Evolutionary conservation across 805 yeast species (phyloP).

Genomic region (Nakazawaea wickerhamii): DNA sequence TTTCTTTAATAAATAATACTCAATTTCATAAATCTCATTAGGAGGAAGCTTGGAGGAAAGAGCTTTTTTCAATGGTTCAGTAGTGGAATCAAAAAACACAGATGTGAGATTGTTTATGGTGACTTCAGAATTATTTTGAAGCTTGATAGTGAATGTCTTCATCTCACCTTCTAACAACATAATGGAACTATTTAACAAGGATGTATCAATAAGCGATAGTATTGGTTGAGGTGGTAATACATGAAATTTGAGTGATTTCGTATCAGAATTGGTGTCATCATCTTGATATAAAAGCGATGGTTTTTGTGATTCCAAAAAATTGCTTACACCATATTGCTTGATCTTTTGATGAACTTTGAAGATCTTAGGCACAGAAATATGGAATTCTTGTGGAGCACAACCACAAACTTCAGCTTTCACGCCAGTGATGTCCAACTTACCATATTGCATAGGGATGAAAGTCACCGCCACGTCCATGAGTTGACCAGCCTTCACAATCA

Average conservation of each 20-base stretch:
- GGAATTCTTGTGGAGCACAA: slow-evolving; percentile 42
- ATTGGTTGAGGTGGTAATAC: slow-evolving; percentile 55
- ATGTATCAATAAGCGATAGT: slow-evolving; percentile 44
- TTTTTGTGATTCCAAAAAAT: background rate
- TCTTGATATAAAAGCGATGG: slow-evolving; percentile 1
- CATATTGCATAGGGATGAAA: slow-evolving; percentile 44
- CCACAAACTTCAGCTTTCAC: slow-evolving; percentile 45
- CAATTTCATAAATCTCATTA: slow-evolving; percentile 69
- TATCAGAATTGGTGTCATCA: slow-evolving; percentile 17
- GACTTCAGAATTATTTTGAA: slow-evolving; percentile 56
- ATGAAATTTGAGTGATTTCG: slow-evolving; percentile 24
- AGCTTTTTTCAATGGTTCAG: slow-evolving; percentile 55
- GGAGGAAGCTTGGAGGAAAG: slow-evolving; percentile 44
- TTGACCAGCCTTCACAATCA: slow-evolving; percentile 33
- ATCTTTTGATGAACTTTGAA: slow-evolving; percentile 21
- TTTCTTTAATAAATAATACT: slow-evolving; percentile 55
- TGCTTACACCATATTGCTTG: slow-evolving; percentile 19
- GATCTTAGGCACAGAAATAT: slow-evolving; percentile 30
- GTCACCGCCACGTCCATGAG: slow-evolving; percentile 34
- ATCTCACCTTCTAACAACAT: slow-evolving; percentile 80
- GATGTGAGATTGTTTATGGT: slow-evolving; percentile 53
- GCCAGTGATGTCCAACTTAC: slow-evolving; percentile 45
- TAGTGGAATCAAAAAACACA: slow-evolving; percentile 67
- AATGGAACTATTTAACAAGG: slow-evolving; percentile 58
- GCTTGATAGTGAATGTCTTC: slow-evolving; percentile 39